Percentiles rank a stretch among this genome's conserved stretches.
Evolutionary conservation across 1,139 yeast genomes (phyloP).

Genomic region (Pichia sp.): DNA sequence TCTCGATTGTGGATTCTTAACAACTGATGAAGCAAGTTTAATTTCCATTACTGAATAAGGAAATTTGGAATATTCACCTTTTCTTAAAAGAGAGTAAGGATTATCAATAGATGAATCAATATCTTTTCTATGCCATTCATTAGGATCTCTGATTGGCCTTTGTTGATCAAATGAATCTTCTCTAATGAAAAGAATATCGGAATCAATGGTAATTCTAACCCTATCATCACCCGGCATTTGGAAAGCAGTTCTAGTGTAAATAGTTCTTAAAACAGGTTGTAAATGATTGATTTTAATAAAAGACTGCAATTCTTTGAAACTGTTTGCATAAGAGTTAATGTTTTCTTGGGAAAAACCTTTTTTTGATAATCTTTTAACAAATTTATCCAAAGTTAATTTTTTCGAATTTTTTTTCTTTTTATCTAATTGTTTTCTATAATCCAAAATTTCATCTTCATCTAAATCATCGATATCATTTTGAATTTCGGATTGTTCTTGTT

Average conservation of each 20-base stretch:
- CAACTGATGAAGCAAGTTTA: slow-evolving; percentile 51
- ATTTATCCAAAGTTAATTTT: slow-evolving; percentile 26
- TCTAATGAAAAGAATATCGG: slow-evolving; percentile 78
- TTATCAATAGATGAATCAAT: slow-evolving; percentile 70
- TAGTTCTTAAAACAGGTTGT: slow-evolving; percentile 81
- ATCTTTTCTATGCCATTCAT: slow-evolving; percentile 87
- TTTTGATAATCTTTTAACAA: slow-evolving; percentile 48
- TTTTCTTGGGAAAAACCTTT: slow-evolving; percentile 47
- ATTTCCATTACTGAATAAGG: slow-evolving; percentile 93
- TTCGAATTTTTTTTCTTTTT: slow-evolving; percentile 14
- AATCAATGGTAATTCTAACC: slow-evolving; percentile 82
- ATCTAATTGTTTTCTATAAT: slow-evolving; percentile 10
- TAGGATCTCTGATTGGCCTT: slow-evolving; percentile 85
- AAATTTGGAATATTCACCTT: slow-evolving; percentile 80
- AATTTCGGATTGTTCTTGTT: not conserved
- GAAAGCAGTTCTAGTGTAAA: slow-evolving; percentile 89
- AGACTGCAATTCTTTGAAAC: slow-evolving; percentile 53
- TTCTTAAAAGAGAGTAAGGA: slow-evolving; percentile 68
- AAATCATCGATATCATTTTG: slow-evolving; percentile 2
- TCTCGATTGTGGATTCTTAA: slow-evolving; percentile 39
- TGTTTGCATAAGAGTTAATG: slow-evolving; percentile 46
- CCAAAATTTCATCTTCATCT: slow-evolving; percentile 17
- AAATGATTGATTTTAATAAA: slow-evolving; percentile 62
- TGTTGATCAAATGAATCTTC: slow-evolving; percentile 83
- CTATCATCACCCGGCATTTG: slow-evolving; percentile 97